These are phyloP conservation scores for Chlamydomonas sp. DNA, from an alignment of 139 green algal genomes.

Conservation along the genomic window DNA sequence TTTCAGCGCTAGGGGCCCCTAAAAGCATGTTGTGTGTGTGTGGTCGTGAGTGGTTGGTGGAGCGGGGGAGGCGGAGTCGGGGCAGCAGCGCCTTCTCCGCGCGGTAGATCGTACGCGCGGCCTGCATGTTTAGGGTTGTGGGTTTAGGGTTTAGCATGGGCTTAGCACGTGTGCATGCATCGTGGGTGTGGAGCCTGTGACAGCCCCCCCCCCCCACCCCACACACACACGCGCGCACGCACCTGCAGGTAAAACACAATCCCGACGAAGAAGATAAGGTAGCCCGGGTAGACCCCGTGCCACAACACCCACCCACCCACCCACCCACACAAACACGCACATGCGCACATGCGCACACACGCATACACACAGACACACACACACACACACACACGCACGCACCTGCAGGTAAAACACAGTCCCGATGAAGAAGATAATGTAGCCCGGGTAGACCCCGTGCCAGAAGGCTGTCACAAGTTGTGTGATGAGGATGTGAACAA, in stretches of 20 bases:
- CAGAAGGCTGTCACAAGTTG: constrained; percentile 21
- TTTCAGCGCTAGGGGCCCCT: not conserved
- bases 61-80: no score
- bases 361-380: no score
- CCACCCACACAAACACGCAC: no score
- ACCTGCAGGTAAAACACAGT: constrained; percentile 17
- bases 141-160: not conserved
- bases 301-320: no score
- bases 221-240: not conserved
- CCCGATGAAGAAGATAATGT: constrained; percentile 22
- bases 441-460: constrained; percentile 18
- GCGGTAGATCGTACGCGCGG: not conserved
- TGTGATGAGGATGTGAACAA: constrained; percentile 5
- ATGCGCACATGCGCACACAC: no score
- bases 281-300: constrained; percentile 18
- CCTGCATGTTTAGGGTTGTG: not conserved
- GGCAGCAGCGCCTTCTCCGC: constrained; percentile 1
- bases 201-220: no score
- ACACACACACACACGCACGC: not conserved
- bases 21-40: no score
- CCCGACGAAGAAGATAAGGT: constrained; percentile 22
- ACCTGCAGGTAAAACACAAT: constrained; percentile 16
- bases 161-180: not conserved
- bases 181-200: not conserved
- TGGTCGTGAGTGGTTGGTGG: no score